Evolutionary conservation across 2,329 filamentous ascomycete genomes (phyloP), one percentile per base, ranked within the genome.

Genomic region (Alternaria sp.): DNA sequence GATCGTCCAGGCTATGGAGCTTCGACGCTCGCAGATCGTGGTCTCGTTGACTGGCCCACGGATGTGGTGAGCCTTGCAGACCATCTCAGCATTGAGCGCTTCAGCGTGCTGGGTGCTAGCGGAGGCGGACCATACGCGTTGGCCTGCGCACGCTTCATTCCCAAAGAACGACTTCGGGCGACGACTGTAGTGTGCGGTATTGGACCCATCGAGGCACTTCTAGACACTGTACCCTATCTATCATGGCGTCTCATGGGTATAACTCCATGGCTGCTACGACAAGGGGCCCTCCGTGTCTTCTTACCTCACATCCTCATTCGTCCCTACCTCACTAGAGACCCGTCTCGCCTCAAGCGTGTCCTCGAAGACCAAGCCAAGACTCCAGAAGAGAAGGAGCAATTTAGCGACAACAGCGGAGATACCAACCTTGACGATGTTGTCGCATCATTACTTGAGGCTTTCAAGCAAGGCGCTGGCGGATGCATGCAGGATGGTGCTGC

Each of bases 91-190:
- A 60, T 84, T 9, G 44, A 71, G 5, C 63, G 68, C 4, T 86
- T 82, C 67, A 74, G 75, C 8, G 74, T 85, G n/a, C 59, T 85
- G 5, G 83, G 84, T 2, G 71, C 78, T 5, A 84, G 81, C 2
- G 84, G 83, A 6, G 84, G 84, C 21, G 81, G 82, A 1, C 83
- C 83, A 3, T 85, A 82, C 66, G 79, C 79, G 1, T 70, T 85
- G 5, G 83, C 82, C n/a, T 86, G 83, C 65, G 81, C 82, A 15
- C 71, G 76, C 28, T 62, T 63, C 5, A 67, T 84, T 6, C 76
- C 81, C 15, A 58, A 57, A 33, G 64, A 62, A 21, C 65, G 72
- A 6, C 58, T 75, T 11, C 63, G 61, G 10, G 63, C 59, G n/a
- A 66, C 63, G 5, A 64, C 64, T 6, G 61, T 74, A 7, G 68